Evolutionary conservation across 768 basidiomycete species (phyloP), one percentile per base, ranked within the genome.

Genomic region (Botryobasidium botryosum): DNA sequence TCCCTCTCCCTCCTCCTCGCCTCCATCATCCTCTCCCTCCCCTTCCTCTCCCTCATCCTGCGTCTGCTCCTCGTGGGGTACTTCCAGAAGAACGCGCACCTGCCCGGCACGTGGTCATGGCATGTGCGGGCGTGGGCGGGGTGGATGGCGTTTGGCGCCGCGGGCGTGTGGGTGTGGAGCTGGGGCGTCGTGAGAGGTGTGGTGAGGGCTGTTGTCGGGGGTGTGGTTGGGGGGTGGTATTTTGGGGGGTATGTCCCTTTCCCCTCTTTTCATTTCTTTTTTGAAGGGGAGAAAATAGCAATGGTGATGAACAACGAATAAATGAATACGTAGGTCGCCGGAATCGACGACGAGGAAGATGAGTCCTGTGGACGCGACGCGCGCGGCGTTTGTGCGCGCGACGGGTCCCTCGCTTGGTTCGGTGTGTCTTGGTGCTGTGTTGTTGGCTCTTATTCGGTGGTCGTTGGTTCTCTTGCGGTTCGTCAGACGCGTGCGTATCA

Each of bases 151-250:
- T 59, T 68, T n/a, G 61, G 64, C 3, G 63, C 70, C 1, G 57
- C 70, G 4, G 57, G 60, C 2, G 58, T 75, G 0, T 80, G 77
- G 75, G 58, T 77, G n/a, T 80, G 78, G 78, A 76, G 70, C 17
- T 77, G 79, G 72, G 72, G 70, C 7, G 78, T 94, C 5, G 75
- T 82, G 17, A 69, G 87, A 32, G 88, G 88, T 1, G 57, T 85
- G 1, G 61, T 88, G 35, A 67, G 85, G 5, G 82, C 79, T 44
- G 72, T 77, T 2, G 74, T 77, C 46, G 78, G 86, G 0, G 79
- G 78, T 25, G 83, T 90, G 3, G 72, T 96, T 27, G 90, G 87
- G 2, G 77, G 79, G 36, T 96, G 90, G 90, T 94, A 92, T 57
- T 92, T 86, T 61, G 58, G 71, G 24, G 66, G 74, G 71, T 77